A percentile compares a stretch with the other conserved stretches of the same genome.
These are phyloP conservation scores for Aspergillus fumigatus DNA, from an alignment of 2,329 filamentous ascomycete genomes.

Conservation along the genomic window DNA sequence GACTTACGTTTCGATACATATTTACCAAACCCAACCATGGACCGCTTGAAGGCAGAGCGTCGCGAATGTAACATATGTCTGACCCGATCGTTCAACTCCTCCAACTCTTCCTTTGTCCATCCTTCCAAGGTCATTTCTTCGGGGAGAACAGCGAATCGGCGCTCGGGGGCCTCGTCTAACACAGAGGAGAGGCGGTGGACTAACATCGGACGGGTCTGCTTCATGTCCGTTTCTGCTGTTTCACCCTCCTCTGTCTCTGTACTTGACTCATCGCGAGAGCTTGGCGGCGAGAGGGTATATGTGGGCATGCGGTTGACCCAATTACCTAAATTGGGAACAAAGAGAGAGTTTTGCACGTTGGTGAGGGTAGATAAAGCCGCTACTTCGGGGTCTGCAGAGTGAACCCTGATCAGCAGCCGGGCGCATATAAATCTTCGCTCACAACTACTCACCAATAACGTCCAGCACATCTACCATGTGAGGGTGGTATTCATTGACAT, in stretches of 20 bases:
- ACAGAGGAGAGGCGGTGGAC: slow-evolving; percentile 61
- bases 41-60: slow-evolving; percentile 71
- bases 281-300: slow-evolving; percentile 62
- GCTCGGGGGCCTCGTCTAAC: slow-evolving; percentile 59
- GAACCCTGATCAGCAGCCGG: not conserved
- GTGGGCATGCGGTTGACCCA: slow-evolving; percentile 73
- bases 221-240: slow-evolving; percentile 20
- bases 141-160: slow-evolving; percentile 74
- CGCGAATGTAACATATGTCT: slow-evolving; percentile 82
- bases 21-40: slow-evolving; percentile 74
- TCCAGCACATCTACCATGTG: slow-evolving; percentile 65
- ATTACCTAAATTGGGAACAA: slow-evolving; percentile 73
- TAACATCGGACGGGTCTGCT: slow-evolving; percentile 30
- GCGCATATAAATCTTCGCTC: not conserved
- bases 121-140: slow-evolving; percentile 67
- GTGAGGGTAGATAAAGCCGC: slow-evolving; percentile 77
- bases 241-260: slow-evolving; percentile 23
- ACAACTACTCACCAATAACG: slow-evolving; percentile 56
- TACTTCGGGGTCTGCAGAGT: slow-evolving; percentile 67
- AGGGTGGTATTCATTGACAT: slow-evolving; percentile 51
- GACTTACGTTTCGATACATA: slow-evolving; percentile 66
- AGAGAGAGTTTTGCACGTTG: slow-evolving; percentile 86
- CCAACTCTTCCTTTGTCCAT: slow-evolving; percentile 70
- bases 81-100: slow-evolving; percentile 77
- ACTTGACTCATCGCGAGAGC: slow-evolving; percentile 23